These are phyloP conservation scores for Phytophthora litchii DNA, from an alignment of 352 stramenopile species.

Conservation along the genomic window DNA sequence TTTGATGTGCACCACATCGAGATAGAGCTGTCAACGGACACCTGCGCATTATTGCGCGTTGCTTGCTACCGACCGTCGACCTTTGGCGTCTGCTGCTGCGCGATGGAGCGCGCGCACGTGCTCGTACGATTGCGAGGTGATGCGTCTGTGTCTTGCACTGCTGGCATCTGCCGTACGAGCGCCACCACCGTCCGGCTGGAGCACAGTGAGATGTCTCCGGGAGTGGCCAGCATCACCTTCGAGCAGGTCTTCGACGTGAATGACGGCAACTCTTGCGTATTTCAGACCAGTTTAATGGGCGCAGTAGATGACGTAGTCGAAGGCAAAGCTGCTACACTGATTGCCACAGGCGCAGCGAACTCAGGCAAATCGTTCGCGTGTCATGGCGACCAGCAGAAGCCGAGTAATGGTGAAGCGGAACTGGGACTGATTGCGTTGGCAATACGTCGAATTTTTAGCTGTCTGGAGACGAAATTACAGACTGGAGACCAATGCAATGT, in stretches of 20 bases:
- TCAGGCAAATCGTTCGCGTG: constrained; percentile 71
- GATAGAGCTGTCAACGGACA: constrained; percentile 1
- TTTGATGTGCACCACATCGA: constrained; percentile 8
- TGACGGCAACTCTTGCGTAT: constrained; percentile 48
- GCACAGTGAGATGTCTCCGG: constrained; percentile 77
- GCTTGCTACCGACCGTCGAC: constrained; percentile 3
- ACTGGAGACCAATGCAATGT: constrained; percentile 18
- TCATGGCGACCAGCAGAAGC: constrained; percentile 48
- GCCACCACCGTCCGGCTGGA: constrained; percentile 69
- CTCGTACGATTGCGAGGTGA: constrained; percentile 49
- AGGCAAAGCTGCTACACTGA: constrained; percentile 46
- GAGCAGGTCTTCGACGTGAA: constrained; percentile 67
- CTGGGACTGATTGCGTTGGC: constrained; percentile 41
- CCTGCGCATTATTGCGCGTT: not conserved
- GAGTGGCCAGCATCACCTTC: constrained; percentile 79
- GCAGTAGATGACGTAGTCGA: constrained; percentile 32
- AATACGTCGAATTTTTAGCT: constrained; percentile 42
- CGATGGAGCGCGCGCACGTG: constrained; percentile 64
- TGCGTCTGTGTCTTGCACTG: not conserved
- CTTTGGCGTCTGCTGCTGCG: constrained; percentile 15
- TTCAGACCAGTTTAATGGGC: constrained; percentile 44
- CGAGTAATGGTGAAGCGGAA: constrained; percentile 8
- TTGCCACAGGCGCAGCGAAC: constrained; percentile 46
- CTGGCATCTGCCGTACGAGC: constrained; percentile 63
- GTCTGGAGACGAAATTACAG: constrained; percentile 15